These are phyloP conservation scores for Diaporthe caulivora DNA, from an alignment of 2,329 filamentous ascomycete genomes.

Conservation along the genomic window DNA sequence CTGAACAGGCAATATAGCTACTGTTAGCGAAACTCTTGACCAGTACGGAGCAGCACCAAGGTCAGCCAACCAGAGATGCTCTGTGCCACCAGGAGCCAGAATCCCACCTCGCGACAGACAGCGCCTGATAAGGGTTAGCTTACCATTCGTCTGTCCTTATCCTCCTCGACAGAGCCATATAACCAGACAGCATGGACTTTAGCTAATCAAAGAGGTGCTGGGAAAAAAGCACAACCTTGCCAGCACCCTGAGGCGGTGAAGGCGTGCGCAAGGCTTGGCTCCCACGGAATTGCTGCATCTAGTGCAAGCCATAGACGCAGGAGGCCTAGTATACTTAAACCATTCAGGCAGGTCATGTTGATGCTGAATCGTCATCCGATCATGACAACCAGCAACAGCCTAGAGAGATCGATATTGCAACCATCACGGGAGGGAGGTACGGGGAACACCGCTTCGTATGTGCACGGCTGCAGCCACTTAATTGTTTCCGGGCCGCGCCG, in stretches of 20 bases:
- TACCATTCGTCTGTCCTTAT: conserved; percentile 55
- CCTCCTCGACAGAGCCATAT: conserved; percentile 48
- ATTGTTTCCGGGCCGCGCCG: conserved; percentile 11
- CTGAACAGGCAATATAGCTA: conserved; percentile 44
- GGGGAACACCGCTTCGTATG: background rate
- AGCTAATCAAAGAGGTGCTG: conserved; percentile 50
- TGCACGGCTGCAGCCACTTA: conserved; percentile 2
- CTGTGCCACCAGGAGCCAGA: conserved; percentile 53
- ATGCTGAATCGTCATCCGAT: conserved; percentile 20
- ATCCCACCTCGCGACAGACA: conserved; percentile 39
- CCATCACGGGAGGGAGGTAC: too few relatives aligned
- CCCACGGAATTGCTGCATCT: background rate
- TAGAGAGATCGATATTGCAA: conserved; percentile 10
- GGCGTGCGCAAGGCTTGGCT: conserved; percentile 17
- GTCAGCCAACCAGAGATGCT: conserved; percentile 48
- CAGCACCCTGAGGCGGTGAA: conserved; percentile 21
- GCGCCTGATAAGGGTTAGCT: conserved; percentile 44
- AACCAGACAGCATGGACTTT: conserved; percentile 49
- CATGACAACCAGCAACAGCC: background rate
- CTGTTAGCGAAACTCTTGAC: conserved; percentile 50
- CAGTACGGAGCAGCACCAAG: conserved; percentile 47
- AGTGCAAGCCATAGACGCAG: too few relatives aligned
- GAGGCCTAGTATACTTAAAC: too few relatives aligned
- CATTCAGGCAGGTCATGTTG: background rate
- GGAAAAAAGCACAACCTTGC: too few relatives aligned